Evolutionary conservation across 2,329 filamentous ascomycete species (phyloP), one percentile per base, ranked within the genome.

Genomic region (Trichophyton mentagrophytes): DNA sequence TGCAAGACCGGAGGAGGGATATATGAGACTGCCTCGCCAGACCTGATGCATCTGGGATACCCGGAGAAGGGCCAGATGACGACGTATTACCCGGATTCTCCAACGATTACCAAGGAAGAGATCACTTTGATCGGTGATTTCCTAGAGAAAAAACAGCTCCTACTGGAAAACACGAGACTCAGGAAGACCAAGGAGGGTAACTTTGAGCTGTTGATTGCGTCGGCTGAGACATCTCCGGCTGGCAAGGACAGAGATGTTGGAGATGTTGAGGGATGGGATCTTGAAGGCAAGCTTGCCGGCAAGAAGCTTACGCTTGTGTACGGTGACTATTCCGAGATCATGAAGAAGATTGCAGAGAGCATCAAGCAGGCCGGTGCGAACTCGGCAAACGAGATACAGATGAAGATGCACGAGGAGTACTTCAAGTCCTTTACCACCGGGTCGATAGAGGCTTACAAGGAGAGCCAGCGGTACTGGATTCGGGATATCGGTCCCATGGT

Each of bases 381-480:
- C 65, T 81, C 86, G 38, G 85, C 85, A 62, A 92, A 91, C 67
- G 84, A 89, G 11, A 88, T 78, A 11, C 86, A 93, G 71, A 81
- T 82, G 73, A 80, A 83, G 58, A 90, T 90, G 86, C 80, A 89
- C 66, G 74, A 80, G 36, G 83, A 87, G 25, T 93, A 93, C 70
- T 83, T 82, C 63, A 83, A 85, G 66, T 90, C 88, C 0, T 93
- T 93, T 67, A 79, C 82, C 59, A 80, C 81, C 22, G 89, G 89
- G 42, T 90, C 87, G 25, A 79, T 92, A 57, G 79, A 88, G 64
- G 84, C 84, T 11, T 91, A 88, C 78, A 91, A 91, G 73, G 83
- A 92, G 69, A 86, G 85, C 65, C 89, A 93, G 72, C 81, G 87
- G 65, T 82, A 81, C 68, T 93, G 89, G 89, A 89, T 93, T 65